Percentiles rank a stretch among this genome's conserved stretches.
Conservation (phyloP, 1,284 basidiomycete genomes). For the Apiotrichum brassicae region DNA sequence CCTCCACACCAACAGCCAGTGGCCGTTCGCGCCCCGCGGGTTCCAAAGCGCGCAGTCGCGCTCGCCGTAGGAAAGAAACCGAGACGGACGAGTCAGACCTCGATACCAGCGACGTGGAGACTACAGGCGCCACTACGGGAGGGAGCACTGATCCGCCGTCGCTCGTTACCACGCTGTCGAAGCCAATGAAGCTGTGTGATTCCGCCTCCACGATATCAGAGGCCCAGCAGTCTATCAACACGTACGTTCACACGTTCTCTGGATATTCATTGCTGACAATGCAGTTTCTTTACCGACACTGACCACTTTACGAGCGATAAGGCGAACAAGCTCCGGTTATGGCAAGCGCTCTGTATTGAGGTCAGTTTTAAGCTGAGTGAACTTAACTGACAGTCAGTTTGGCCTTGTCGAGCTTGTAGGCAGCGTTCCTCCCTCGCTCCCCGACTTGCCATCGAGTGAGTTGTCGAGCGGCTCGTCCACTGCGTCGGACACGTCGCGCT, state of each 20-base stretch:
- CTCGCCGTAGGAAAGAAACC: no score
- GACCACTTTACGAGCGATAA: slow-evolving; percentile 22
- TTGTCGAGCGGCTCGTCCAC: slow-evolving; percentile 8
- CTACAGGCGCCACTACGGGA: no score
- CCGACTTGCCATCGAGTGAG: slow-evolving; percentile 10
- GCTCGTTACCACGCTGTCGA: no score
- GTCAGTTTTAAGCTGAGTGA: slow-evolving; percentile 14
- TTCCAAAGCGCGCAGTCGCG: no score
- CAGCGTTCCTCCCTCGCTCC: slow-evolving; percentile 3
- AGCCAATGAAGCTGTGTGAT: no score
- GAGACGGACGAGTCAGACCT: no score
- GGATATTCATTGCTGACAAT: background rate
- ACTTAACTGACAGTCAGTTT: slow-evolving; percentile 16
- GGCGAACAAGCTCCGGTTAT: slow-evolving; percentile 38
- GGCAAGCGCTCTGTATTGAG: slow-evolving; percentile 43
- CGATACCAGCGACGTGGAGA: no score
- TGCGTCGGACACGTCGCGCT: no score
- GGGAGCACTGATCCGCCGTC: no score
- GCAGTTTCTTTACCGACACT: slow-evolving; percentile 12
- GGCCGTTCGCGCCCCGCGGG: no score
- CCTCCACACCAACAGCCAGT: no score
- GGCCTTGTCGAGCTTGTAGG: slow-evolving; percentile 22
- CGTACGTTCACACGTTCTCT: slow-evolving; percentile 1
- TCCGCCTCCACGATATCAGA: slow-evolving; percentile 4
- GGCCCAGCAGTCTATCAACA: slow-evolving; percentile 7